Evolutionary conservation across 2,329 filamentous ascomycete species (phyloP).

Genomic region (Colletotrichum salicis): DNA sequence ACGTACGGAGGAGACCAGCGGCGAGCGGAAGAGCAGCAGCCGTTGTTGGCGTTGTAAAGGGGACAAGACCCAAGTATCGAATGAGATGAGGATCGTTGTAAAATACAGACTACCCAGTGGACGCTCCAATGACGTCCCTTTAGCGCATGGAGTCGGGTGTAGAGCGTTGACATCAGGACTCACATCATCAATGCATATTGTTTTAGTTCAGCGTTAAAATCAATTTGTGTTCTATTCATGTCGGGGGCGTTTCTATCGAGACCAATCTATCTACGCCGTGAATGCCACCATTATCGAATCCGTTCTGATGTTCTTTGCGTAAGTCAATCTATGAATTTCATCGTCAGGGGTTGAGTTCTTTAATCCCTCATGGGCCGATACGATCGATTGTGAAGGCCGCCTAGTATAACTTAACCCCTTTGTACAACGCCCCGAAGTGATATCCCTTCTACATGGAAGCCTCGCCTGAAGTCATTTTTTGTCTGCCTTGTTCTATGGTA

Average conservation of each 20-base stretch:
- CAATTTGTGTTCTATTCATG: not conserved
- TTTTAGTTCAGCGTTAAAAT: slow-evolving; percentile 3
- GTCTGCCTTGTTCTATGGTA: no score
- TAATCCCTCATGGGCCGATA: not conserved
- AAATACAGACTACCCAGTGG: slow-evolving; percentile 28
- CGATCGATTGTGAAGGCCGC: no score
- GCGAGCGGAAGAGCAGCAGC: slow-evolving; percentile 25
- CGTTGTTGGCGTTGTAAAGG: slow-evolving; percentile 15
- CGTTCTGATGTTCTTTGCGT: no score
- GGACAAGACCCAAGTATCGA: not conserved
- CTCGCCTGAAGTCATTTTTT: no score
- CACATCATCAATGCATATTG: slow-evolving; percentile 18
- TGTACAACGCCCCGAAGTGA: no score
- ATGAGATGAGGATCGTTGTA: slow-evolving; percentile 5
- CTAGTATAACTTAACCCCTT: no score
- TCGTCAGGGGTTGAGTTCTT: not conserved
- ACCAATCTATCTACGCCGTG: not conserved
- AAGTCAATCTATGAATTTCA: no score
- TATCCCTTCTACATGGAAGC: no score
- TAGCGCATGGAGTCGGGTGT: slow-evolving; percentile 29
- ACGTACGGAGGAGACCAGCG: slow-evolving; percentile 19
- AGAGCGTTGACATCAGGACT: slow-evolving; percentile 22
- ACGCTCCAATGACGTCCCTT: slow-evolving; percentile 16
- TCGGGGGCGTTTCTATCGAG: not conserved
- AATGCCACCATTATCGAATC: not conserved